phyloP scores from a whole-genome alignment of 371 early-diverging fungal species.

The Lichtheimia ramosa region DNA sequence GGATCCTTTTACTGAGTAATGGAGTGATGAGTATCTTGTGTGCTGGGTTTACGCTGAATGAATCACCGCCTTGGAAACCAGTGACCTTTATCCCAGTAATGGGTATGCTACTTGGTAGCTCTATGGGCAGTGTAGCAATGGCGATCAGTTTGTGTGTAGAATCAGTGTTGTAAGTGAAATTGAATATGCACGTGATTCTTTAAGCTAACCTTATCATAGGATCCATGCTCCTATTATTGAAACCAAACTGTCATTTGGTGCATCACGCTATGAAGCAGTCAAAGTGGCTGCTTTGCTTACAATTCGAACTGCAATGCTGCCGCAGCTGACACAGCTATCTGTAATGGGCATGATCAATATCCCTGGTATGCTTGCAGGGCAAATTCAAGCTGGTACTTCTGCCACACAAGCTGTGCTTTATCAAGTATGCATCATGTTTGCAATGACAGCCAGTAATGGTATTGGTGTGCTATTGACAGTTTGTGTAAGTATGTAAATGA shows the following conservation, averaged over 20 bases:
- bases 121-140: conserved; percentile 82
- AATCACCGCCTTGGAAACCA: conserved; percentile 73
- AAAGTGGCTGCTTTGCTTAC: conserved; percentile 72
- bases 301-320: conserved; percentile 76
- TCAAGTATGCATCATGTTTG: conserved; percentile 83
- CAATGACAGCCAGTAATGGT: conserved; percentile 75
- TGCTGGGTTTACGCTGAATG: conserved; percentile 65
- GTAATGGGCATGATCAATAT: conserved; percentile 83
- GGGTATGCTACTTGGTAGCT: conserved; percentile 87
- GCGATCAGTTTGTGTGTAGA: conserved; percentile 68
- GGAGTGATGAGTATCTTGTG: conserved; percentile 52
- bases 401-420: conserved; percentile 79
- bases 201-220: background rate
- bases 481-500: conserved; percentile 39
- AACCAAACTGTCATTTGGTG: conserved; percentile 77
- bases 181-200: background rate
- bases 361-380: conserved; percentile 92
- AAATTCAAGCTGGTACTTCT: conserved; percentile 81
- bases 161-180: conserved; percentile 44
- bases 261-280: conserved; percentile 84
- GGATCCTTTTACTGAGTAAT: conserved; percentile 47
- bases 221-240: conserved; percentile 9
- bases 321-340: conserved; percentile 82
- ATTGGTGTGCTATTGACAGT: conserved; percentile 65
- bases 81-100: conserved; percentile 83